These are phyloP conservation scores for Mucor mucedo DNA, from an alignment of 371 early-diverging fungal species.

Conservation along the genomic window DNA sequence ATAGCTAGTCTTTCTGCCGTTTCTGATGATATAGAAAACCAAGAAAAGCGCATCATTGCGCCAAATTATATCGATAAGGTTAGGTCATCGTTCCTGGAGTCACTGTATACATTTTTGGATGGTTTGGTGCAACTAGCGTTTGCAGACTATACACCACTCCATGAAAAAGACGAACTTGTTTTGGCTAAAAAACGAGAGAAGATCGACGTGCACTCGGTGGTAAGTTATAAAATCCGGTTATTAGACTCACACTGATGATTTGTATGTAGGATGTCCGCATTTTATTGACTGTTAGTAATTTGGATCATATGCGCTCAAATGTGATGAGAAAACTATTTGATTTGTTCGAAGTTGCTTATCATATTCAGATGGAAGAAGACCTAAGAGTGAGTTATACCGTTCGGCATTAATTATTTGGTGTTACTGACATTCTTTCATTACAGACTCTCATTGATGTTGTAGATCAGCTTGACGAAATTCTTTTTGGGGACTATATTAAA, in stretches of 20 bases:
- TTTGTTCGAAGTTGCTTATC: constrained; percentile 73
- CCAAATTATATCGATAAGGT: constrained; percentile 60
- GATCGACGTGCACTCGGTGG: constrained; percentile 53
- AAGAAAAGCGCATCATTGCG: constrained; percentile 26
- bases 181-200: constrained; percentile 45
- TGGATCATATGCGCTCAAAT: constrained; percentile 69
- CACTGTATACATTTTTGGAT: constrained; percentile 71
- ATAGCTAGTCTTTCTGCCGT: constrained; percentile 62
- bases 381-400: constrained; percentile 54
- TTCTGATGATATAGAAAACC: constrained; percentile 35
- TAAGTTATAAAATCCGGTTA: constrained; percentile 3
- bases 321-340: constrained; percentile 77
- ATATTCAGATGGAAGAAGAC: constrained; percentile 67
- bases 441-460: constrained; percentile 67
- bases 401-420: neutral
- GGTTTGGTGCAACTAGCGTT: constrained; percentile 71
- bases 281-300: constrained; percentile 81
- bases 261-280: constrained; percentile 65
- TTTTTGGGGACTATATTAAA: constrained; percentile 85
- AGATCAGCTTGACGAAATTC: constrained; percentile 74
- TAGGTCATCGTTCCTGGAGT: constrained; percentile 66
- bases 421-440: neutral
- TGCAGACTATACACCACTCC: constrained; percentile 54
- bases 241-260: neutral
- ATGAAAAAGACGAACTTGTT: constrained; percentile 45